Percentiles rank a stretch among this genome's conserved stretches.
Evolutionary conservation across 2,329 filamentous ascomycete genomes (phyloP).

Genomic region (Aspergillus udagawae): DNA sequence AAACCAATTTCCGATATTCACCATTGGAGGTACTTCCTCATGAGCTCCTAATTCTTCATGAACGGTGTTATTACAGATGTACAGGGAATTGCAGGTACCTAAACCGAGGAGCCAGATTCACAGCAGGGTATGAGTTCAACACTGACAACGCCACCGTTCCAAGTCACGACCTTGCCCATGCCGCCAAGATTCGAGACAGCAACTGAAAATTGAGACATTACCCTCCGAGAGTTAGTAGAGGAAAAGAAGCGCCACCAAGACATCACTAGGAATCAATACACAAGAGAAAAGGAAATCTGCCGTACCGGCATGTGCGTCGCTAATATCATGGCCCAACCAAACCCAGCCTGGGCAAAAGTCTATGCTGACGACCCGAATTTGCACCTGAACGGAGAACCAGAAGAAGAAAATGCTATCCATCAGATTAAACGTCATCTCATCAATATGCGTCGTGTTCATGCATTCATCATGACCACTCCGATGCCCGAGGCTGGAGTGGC

Average conservation of each 20-base stretch:
- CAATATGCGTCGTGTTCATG: slow-evolving; percentile 16
- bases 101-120: background rate
- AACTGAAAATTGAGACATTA: background rate
- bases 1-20: background rate
- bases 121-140: background rate
- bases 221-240: background rate
- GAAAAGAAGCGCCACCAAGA: background rate
- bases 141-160: background rate
- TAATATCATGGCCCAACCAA: slow-evolving; percentile 15
- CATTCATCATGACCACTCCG: slow-evolving; percentile 31
- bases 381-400: slow-evolving; percentile 9
- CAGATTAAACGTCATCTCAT: background rate
- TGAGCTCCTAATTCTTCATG: background rate
- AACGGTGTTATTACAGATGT: slow-evolving; percentile 5
- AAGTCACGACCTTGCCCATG: background rate
- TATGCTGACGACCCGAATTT: slow-evolving; percentile 12
- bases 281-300: background rate
- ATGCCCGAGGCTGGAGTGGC: slow-evolving; percentile 23
- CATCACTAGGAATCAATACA: background rate
- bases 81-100: background rate
- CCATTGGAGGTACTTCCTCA: background rate
- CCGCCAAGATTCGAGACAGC: background rate
- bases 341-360: slow-evolving; percentile 15
- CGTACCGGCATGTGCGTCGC: slow-evolving; percentile 1
- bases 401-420: background rate